These are phyloP conservation scores for Alternaria dauci DNA, from an alignment of 2,329 filamentous ascomycete genomes.

Conservation along the genomic window DNA sequence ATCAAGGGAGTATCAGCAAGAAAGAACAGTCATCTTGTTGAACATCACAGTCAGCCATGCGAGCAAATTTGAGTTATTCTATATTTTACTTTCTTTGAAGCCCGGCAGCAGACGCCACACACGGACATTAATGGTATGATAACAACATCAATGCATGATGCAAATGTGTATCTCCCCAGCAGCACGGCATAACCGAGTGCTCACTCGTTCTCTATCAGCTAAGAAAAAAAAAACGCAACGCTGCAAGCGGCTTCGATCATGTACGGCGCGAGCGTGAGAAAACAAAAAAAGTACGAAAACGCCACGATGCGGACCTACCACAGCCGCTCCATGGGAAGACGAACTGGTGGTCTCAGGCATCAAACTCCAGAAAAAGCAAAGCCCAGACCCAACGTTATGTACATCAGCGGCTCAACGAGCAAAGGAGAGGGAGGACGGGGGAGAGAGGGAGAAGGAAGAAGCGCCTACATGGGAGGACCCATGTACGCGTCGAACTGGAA, in stretches of 20 bases:
- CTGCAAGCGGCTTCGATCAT: not conserved
- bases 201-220: not conserved
- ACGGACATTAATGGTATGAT: not conserved
- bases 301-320: slow-evolving; percentile 37
- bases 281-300: not conserved
- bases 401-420: slow-evolving; percentile 3
- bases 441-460: slow-evolving; percentile 1
- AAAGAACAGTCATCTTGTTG: accelerated
- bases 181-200: not conserved
- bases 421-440: slow-evolving; percentile 1
- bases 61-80: not conserved
- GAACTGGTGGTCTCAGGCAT: slow-evolving; percentile 37
- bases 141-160: not conserved
- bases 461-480: slow-evolving; percentile 11
- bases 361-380: slow-evolving; percentile 16
- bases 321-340: slow-evolving; percentile 24
- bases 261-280: slow-evolving; percentile 1
- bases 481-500: slow-evolving; percentile 45
- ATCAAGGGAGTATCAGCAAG: too few species aligned
- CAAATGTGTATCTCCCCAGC: not conserved
- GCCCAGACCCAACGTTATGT: slow-evolving; percentile 17
- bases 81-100: slow-evolving; percentile 2
- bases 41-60: not conserved
- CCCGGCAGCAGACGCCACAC: not conserved
- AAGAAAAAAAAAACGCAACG: not conserved